phyloP scores from a whole-genome alignment of 495 filamentous ascomycete species.

The Cercophora samala region DNA sequence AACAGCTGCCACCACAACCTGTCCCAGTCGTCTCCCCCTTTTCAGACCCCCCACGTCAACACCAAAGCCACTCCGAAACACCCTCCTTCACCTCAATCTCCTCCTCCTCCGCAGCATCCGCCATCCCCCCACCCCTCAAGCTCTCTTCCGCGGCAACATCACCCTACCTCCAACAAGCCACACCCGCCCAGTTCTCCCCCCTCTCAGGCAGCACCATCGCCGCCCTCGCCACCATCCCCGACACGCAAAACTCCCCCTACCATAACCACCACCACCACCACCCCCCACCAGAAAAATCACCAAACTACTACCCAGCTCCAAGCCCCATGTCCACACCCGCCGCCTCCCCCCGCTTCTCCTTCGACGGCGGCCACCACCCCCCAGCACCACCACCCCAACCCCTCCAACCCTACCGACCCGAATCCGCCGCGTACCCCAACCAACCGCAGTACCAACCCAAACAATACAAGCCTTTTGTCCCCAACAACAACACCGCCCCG shows the following conservation, averaged over 20 bases:
- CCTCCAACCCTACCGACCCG: background rate
- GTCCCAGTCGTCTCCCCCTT: conserved; percentile 1
- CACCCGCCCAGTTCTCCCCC: background rate
- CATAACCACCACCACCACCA: conserved; percentile 6
- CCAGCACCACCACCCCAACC: background rate
- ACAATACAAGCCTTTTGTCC: background rate
- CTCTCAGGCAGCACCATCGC: background rate
- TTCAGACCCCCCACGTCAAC: background rate
- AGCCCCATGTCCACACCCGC: conserved; percentile 14
- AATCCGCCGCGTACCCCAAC: background rate
- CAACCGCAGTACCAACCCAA: conserved; percentile 11
- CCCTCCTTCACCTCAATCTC: background rate
- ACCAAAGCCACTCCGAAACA: conserved; percentile 1
- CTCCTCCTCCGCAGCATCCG: background rate
- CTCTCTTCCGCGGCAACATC: background rate
- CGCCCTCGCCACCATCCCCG: background rate
- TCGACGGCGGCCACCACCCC: background rate
- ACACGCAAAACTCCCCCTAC: background rate
- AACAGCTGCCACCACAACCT: conserved; percentile 6
- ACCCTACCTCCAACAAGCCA: background rate
- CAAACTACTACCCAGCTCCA: conserved; percentile 11
- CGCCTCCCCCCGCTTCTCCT: background rate
- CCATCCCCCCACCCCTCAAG: background rate
- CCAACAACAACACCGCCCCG: background rate
- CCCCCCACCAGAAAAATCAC: conserved; percentile 8